Evolutionary conservation across 495 filamentous ascomycete species (phyloP), one percentile per base, ranked within the genome.

Genomic region (Neurospora intermedia): DNA sequence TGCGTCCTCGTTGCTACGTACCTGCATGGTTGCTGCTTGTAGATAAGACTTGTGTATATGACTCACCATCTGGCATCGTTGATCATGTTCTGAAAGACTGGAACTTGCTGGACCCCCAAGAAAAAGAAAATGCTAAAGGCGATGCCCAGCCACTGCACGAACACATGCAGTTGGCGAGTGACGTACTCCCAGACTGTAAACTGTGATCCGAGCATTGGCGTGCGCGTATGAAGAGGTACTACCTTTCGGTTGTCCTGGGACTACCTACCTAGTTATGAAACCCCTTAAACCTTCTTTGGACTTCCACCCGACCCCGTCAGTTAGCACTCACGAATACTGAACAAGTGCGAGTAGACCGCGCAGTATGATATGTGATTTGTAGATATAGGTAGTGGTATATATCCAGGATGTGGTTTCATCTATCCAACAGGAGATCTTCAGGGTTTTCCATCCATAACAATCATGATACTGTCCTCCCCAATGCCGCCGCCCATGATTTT

Each of bases 361-460:
- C 54, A 0, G 1, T 4, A 27, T 16, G 1, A 0, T 62, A 6
- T 35, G 0, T 35, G 1, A 18, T 18, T 9, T 0, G 27, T 62
- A 35, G 27, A 4, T 31, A 35, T 62, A 35, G 8, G 9, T 66
- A 16, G 13, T 18, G 15, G 27, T 66, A 18, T 38, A 35, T 66
- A 66, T 16, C 54, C 54, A 66, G 18, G 11, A 9, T 18, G 23
- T 31, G 16, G 27, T 35, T 66, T 66, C 27, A 35, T 66, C 54
- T 66, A 66, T 66, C 54, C 54, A 18, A 35, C 5, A 62, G 54
- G 15, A 18, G 27, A 66, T 66, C 27, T 38, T 38, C 16, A 35
- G 54, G 27, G 54, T 35, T 2, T 35, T 15, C 54, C 23, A 35
- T 66, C 15, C 27, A 38, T 35, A 18, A 66, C 31, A 66, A 35